These are phyloP conservation scores for Verbena officinalis DNA, from an alignment of 257 asterid genomes.

Conservation along the genomic window DNA sequence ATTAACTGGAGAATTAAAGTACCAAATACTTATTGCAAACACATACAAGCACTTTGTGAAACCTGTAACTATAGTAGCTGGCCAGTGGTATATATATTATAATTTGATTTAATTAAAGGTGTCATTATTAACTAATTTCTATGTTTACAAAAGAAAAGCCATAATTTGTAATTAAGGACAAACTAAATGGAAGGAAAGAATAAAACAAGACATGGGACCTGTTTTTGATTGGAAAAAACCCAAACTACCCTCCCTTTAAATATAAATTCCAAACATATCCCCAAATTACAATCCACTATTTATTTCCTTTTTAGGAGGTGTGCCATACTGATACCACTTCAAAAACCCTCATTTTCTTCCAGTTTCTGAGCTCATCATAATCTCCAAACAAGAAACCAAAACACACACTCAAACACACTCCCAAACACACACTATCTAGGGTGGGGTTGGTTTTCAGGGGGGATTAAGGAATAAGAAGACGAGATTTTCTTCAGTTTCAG, in stretches of 20 bases:
- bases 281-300: slow-evolving; percentile 9
- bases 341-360: slow-evolving; percentile 23
- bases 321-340: slow-evolving; percentile 25
- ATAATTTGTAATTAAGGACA: background rate
- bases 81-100: too few species aligned
- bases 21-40: background rate
- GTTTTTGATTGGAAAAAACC: background rate
- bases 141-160: too few species aligned
- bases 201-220: background rate
- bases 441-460: background rate
- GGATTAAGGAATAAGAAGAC: background rate
- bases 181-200: background rate
- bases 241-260: background rate
- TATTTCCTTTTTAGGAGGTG: slow-evolving; percentile 14
- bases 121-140: too few species aligned
- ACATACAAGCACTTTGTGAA: background rate
- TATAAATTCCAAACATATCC: background rate
- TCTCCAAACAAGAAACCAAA: slow-evolving; percentile 2
- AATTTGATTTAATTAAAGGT: too few species aligned
- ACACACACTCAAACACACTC: background rate
- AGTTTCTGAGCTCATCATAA: slow-evolving; percentile 15
- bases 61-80: background rate
- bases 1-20: background rate
- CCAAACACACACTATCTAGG: background rate
- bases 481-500: background rate